Conservation (phyloP, 2,329 filamentous ascomycete genomes). For the Dothiorella sarmentorum region DNA sequence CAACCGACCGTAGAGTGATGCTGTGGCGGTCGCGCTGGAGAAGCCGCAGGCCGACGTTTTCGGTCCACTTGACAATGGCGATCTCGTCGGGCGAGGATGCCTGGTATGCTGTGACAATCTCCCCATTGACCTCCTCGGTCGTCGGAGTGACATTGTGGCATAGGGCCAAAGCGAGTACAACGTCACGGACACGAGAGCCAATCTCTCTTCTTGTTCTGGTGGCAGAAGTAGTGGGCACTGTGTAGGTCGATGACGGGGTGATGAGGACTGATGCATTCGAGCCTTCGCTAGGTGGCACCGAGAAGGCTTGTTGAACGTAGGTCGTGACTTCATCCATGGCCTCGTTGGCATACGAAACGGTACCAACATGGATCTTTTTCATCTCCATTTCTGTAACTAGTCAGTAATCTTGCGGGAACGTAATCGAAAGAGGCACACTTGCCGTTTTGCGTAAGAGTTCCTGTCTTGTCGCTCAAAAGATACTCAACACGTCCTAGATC, state of each 20-base stretch:
- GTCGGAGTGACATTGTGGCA: slow-evolving; percentile 98
- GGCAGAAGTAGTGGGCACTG: slow-evolving; percentile 58
- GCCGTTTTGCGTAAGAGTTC: slow-evolving; percentile 92
- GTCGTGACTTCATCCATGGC: slow-evolving; percentile 95
- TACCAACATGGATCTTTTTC: slow-evolving; percentile 97
- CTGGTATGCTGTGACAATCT: slow-evolving; percentile 80
- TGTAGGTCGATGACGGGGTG: slow-evolving; percentile 71
- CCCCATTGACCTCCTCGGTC: slow-evolving; percentile 75
- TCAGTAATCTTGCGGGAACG: slow-evolving; percentile 19
- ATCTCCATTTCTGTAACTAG: slow-evolving; percentile 76
- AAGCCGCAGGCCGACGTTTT: slow-evolving; percentile 82
- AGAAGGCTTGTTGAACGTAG: slow-evolving; percentile 81
- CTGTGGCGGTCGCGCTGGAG: slow-evolving; percentile 80
- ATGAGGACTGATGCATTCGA: slow-evolving; percentile 50
- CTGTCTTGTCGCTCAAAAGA: slow-evolving; percentile 92
- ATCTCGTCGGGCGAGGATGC: slow-evolving; percentile 98
- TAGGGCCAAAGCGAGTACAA: slow-evolving; percentile 85
- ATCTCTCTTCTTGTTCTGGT: slow-evolving; percentile 91
- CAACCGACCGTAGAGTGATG: slow-evolving; percentile 76
- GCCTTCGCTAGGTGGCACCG: slow-evolving; percentile 27
- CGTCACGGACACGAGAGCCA: slow-evolving; percentile 84
- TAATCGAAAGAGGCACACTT: slow-evolving; percentile 25
- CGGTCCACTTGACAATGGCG: slow-evolving; percentile 93
- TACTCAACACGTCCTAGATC: slow-evolving; percentile 96
- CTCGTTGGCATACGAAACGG: slow-evolving; percentile 96